phyloP scores from a whole-genome alignment of 768 basidiomycete genomes.

The Amanita molliuscula region DNA sequence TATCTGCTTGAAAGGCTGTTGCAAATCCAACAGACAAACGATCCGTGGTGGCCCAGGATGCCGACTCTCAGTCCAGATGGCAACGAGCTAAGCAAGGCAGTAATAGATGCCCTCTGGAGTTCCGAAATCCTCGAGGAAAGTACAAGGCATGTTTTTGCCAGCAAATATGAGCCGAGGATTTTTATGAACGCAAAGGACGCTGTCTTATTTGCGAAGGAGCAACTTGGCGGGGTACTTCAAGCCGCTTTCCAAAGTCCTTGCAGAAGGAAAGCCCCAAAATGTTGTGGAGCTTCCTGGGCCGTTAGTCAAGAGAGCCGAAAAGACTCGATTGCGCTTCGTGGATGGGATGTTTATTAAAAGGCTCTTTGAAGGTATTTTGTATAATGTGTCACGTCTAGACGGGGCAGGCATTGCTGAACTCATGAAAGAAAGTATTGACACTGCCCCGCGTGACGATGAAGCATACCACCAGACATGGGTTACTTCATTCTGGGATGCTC shows the following conservation, averaged over 20 bases:
- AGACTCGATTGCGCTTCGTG: conserved; percentile 13
- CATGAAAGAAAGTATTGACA: conserved; percentile 8
- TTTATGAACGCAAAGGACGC: conserved; percentile 12
- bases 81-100: conserved; percentile 10
- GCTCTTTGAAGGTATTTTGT: conserved; percentile 9
- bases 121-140: conserved; percentile 14
- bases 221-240: conserved; percentile 10
- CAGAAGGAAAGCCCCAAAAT: conserved; percentile 11
- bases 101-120: conserved; percentile 21
- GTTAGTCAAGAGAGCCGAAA: conserved; percentile 12
- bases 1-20: conserved; percentile 22
- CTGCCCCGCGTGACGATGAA: neutral
- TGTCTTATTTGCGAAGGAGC: conserved; percentile 14
- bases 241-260: conserved; percentile 14
- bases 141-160: conserved; percentile 16
- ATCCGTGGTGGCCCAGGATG: conserved; percentile 29
- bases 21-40: conserved; percentile 9
- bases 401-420: conserved; percentile 10
- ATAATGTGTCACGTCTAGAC: conserved; percentile 16
- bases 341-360: conserved; percentile 16
- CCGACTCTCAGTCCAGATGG: conserved; percentile 9
- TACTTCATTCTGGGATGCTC: neutral
- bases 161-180: conserved; percentile 10
- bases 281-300: conserved; percentile 13
- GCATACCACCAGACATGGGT: neutral